Conservation (phyloP, 305 asterid species). For the Fraxinus sp. region DNA sequence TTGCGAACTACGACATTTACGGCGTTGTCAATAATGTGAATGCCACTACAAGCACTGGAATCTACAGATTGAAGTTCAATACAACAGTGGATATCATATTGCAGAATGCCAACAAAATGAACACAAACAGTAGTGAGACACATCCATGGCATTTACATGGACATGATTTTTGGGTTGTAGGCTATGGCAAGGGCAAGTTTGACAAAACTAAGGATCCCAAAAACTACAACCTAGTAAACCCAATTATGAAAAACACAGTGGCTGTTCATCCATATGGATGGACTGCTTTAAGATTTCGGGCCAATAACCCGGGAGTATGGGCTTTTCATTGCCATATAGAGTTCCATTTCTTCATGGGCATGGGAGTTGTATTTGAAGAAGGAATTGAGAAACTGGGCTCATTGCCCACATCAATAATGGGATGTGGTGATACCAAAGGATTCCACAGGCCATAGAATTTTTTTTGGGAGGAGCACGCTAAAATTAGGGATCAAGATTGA, state of each 20-base stretch:
- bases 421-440: constrained; percentile 66
- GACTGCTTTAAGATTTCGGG: constrained; percentile 82
- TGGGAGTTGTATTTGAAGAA: constrained; percentile 87
- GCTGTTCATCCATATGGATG: constrained; percentile 78
- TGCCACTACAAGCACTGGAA: constrained; percentile 54
- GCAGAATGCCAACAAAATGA: constrained; percentile 80
- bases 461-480: background rate
- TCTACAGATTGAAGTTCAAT: constrained; percentile 59
- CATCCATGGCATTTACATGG: constrained; percentile 99
- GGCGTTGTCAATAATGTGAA: constrained; percentile 32
- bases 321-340: constrained; percentile 93
- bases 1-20: constrained; percentile 39
- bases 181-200: constrained; percentile 71
- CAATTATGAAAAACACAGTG: constrained; percentile 85
- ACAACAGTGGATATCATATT: constrained; percentile 66
- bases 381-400: constrained; percentile 68
- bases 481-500: background rate
- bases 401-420: constrained; percentile 81
- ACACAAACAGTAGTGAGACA: constrained; percentile 60
- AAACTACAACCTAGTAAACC: constrained; percentile 64
- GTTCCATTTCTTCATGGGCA: constrained; percentile 85
- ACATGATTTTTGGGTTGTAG: constrained; percentile 94
- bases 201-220: constrained; percentile 39
- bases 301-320: constrained; percentile 93
- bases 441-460: constrained; percentile 12